A percentile compares a stretch with the other conserved stretches of the same genome.
Evolutionary conservation across 2,329 filamentous ascomycete species (phyloP).

Genomic region (Fusarium beomiforme): DNA sequence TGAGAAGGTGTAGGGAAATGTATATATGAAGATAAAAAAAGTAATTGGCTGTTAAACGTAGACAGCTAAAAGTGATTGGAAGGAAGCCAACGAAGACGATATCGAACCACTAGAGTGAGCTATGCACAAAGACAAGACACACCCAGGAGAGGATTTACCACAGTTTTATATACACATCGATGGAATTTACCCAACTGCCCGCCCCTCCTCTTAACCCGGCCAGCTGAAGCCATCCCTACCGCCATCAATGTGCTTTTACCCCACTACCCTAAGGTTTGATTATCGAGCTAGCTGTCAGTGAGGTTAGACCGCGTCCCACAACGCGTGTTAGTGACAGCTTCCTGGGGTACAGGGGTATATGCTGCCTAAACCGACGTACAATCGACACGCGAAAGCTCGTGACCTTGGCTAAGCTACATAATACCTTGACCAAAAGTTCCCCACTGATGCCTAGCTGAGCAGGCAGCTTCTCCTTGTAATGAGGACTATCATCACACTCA

Average conservation of each 20-base stretch:
- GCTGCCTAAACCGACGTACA: conserved; percentile 37
- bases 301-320: conserved; percentile 24
- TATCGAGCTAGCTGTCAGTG: conserved; percentile 3
- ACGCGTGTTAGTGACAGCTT: conserved; percentile 17
- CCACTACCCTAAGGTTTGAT: conserved; percentile 16
- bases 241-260: neutral
- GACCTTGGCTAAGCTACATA: conserved; percentile 9
- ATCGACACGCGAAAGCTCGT: conserved; percentile 40
- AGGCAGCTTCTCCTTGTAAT: neutral
- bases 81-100: neutral
- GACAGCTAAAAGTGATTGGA: neutral
- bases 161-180: conserved; percentile 34
- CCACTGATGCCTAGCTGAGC: conserved; percentile 38
- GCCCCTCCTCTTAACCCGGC: neutral
- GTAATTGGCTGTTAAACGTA: neutral
- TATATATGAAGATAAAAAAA: neutral
- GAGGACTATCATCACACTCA: conserved; percentile 15
- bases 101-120: neutral
- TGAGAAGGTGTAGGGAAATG: neutral
- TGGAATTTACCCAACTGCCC: neutral
- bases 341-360: conserved; percentile 22
- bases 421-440: neutral
- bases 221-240: conserved; percentile 27
- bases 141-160: neutral
- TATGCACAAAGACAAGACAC: neutral